Conservation (phyloP, 2,329 filamentous ascomycete genomes). For the Calonectria multiphialidica region DNA sequence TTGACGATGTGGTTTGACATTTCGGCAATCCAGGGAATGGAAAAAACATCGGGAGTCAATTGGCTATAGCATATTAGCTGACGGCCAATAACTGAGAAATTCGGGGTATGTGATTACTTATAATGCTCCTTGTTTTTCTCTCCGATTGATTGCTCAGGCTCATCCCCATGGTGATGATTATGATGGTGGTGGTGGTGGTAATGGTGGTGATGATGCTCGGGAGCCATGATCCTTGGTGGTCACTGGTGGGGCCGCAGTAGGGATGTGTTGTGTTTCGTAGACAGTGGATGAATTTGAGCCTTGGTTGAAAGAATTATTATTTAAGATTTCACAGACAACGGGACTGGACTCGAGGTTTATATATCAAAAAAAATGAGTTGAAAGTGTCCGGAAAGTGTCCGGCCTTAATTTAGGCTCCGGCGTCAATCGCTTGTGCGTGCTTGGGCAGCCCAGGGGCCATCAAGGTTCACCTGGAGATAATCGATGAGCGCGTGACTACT, state of each 20-base stretch:
- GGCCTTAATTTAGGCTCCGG: background rate
- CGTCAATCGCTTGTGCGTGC: background rate
- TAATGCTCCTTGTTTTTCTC: constrained; percentile 44
- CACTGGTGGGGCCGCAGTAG: background rate
- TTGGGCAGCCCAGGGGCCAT: background rate
- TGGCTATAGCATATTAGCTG: constrained; percentile 26
- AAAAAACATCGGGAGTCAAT: constrained; percentile 28
- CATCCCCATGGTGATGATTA: constrained; percentile 12
- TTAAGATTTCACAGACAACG: constrained; percentile 7
- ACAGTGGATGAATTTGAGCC: background rate
- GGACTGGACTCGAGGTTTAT: background rate
- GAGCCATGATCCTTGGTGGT: constrained; percentile 19
- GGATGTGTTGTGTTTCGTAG: background rate
- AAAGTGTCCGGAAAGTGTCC: constrained; percentile 21
- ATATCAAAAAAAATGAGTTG: background rate
- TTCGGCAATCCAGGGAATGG: constrained; percentile 40
- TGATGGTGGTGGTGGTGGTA: constrained; percentile 32
- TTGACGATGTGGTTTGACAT: constrained; percentile 41
- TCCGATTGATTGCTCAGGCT: constrained; percentile 27
- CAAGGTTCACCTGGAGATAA: background rate
- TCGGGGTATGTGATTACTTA: constrained; percentile 26
- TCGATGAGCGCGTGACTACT: too few relatives aligned
- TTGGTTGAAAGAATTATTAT: background rate
- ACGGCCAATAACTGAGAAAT: rapidly evolving
- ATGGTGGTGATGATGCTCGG: constrained; percentile 33